Base-by-base conservation (phyloP, 2,329 filamentous ascomycete genomes). In the Camptophora hylomeconis region DNA sequence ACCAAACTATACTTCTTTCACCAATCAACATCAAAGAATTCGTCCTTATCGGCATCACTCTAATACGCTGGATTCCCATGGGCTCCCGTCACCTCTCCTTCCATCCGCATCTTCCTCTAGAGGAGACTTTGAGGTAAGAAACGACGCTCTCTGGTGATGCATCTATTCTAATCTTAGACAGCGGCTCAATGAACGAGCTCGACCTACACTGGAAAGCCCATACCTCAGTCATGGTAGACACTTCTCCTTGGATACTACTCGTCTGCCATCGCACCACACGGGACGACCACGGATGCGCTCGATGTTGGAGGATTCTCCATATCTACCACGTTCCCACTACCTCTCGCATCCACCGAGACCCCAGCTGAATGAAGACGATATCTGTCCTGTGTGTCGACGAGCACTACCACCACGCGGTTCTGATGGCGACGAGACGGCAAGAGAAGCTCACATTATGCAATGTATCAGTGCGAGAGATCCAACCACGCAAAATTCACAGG, bases 311-410 rank as follows among this genome's bases (percentile, higher is more conserved):
- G n/a, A n/a, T n/a, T n/a, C n/a, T n/a, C n/a, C n/a, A n/a, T n/a
- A n/a, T n/a, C n/a, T 12, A 24, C 20, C 5, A 5, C 14, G 8
- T 13, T 16, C 10, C 3, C 14, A 28, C 13, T 9, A 28, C 13
- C 13, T n/a, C 15, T 10, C 8, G 10, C 20, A 16, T 22, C 37
- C 26, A 18, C 21, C 22, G 24, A 16, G 40, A 8, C 44, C 36
- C n/a, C 38, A 31, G 4, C 33, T 56, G 4, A 47, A 52, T 7
- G 60, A 64, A 40, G 47, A 49, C 23, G 60, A 63, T 36, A 45
- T 60, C 17, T 65, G 61, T 39, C 61, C 61, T 4, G 51, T 65
- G 12, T 65, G 61, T 32, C 52, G 56, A 26, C 45, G 38, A 5
- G 39, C 36, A 12, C 51, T 64, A 17, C 58, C 57, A 4, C 45